Percentiles rank a stretch among this genome's conserved stretches.
Evolutionary conservation across 768 basidiomycete genomes (phyloP).

Genomic region (Rhizopogon vulgaris): DNA sequence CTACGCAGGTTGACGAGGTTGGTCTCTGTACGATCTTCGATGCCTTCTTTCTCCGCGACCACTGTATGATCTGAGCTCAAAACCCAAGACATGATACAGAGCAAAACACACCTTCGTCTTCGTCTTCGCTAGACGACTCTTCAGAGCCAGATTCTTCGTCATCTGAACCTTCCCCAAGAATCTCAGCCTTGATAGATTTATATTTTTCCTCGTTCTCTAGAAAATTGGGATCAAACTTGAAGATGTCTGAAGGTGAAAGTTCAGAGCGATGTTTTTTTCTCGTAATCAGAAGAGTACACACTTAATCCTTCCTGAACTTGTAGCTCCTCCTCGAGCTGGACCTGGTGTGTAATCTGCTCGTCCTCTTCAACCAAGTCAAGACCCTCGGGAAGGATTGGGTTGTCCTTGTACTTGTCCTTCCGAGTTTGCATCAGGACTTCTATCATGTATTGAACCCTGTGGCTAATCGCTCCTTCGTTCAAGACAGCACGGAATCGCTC

Average conservation of each 20-base stretch:
- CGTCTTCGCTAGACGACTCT: slow-evolving; percentile 60
- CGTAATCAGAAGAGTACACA: slow-evolving; percentile 23
- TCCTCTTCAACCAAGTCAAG: slow-evolving; percentile 97
- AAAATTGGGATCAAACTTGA: slow-evolving; percentile 89
- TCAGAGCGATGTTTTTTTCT: slow-evolving; percentile 4
- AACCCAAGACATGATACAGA: slow-evolving; percentile 22
- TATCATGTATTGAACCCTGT: slow-evolving; percentile 98
- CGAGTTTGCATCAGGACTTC: slow-evolving; percentile 98
- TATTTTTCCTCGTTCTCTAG: slow-evolving; percentile 93
- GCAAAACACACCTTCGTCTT: slow-evolving; percentile 35
- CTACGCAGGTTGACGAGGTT: slow-evolving; percentile 93
- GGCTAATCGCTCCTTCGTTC: slow-evolving; percentile 92
- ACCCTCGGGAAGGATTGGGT: slow-evolving; percentile 90
- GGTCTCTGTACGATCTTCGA: slow-evolving; percentile 92
- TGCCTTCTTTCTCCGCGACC: slow-evolving; percentile 78
- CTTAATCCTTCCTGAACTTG: slow-evolving; percentile 93
- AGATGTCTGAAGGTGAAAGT: slow-evolving; percentile 62
- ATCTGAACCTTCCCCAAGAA: slow-evolving; percentile 83
- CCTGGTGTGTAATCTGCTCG: slow-evolving; percentile 93
- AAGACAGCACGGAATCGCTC: slow-evolving; percentile 96
- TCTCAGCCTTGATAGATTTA: slow-evolving; percentile 84
- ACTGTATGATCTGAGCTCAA: slow-evolving; percentile 30
- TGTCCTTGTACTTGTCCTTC: slow-evolving; percentile 99
- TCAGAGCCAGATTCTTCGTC: slow-evolving; percentile 62
- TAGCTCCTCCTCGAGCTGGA: slow-evolving; percentile 88